Conservation (phyloP, 2,329 filamentous ascomycete species). For the Diaporthe citri region DNA sequence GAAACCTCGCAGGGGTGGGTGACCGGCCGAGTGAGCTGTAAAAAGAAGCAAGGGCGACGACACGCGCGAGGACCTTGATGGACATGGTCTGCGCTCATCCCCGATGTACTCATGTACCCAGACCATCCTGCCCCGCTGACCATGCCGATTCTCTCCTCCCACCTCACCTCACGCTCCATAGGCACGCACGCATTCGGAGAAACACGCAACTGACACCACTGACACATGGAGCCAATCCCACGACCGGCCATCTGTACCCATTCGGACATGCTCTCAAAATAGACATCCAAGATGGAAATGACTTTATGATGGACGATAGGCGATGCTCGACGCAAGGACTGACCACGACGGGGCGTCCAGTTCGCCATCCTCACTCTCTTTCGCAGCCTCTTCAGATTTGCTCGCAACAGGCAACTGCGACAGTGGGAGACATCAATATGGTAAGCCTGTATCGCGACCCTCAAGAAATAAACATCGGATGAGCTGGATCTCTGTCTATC, state of each 20-base stretch:
- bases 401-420: neutral
- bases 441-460: neutral
- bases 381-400: neutral
- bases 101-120: neutral
- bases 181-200: neutral
- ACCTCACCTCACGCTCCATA: neutral
- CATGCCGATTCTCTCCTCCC: neutral
- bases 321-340: neutral
- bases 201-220: slow-evolving; percentile 5
- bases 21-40: slow-evolving; percentile 11
- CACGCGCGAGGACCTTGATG: slow-evolving; percentile 6
- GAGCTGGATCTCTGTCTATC: neutral
- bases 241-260: neutral
- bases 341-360: neutral
- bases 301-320: neutral
- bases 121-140: neutral
- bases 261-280: neutral
- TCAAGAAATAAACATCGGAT: neutral
- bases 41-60: slow-evolving; percentile 12
- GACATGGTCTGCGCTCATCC: slow-evolving; percentile 16
- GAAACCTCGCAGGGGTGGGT: neutral
- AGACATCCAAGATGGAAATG: neutral
- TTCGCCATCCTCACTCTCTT: neutral
- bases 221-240: neutral
- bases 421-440: neutral